These are phyloP conservation scores for Thalassia testudinum DNA, from an alignment of 116 monocot species.

Conservation along the genomic window DNA sequence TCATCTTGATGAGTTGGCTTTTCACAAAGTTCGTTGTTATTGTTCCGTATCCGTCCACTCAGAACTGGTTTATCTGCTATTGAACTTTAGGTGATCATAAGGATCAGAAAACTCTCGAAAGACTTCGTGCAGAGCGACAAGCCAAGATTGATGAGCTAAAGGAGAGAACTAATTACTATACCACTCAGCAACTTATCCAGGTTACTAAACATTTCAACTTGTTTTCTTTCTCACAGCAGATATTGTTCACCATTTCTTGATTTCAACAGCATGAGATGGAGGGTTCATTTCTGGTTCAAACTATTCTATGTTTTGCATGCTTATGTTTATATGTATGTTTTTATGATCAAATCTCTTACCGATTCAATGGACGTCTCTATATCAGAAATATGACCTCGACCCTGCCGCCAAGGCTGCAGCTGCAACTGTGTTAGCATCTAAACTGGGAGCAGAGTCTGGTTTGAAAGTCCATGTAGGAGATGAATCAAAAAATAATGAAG, in stretches of 20 bases:
- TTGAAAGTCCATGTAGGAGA: constrained; percentile 68
- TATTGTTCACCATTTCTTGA: too few relatives aligned
- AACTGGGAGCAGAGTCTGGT: constrained; percentile 71
- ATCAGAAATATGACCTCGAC: constrained; percentile 86
- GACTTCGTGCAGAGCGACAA: constrained; percentile 65
- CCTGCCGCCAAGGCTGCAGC: constrained; percentile 91
- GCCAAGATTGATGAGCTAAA: constrained; percentile 90
- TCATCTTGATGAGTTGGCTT: too few relatives aligned
- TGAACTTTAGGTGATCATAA: constrained; percentile 49
- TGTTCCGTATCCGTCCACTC: too few relatives aligned
- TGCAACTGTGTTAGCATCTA: constrained; percentile 79
- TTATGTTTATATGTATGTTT: too few relatives aligned
- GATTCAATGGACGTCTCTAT: background rate
- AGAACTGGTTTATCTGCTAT: too few relatives aligned
- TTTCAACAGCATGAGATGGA: too few relatives aligned
- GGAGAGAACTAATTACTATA: constrained; percentile 95
- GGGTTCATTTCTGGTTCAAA: too few relatives aligned
- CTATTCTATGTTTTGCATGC: too few relatives aligned
- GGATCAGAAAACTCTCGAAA: constrained; percentile 83
- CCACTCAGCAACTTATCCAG: constrained; percentile 92
- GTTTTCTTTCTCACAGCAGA: background rate
- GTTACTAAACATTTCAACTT: constrained; percentile 14
- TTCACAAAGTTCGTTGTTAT: too few relatives aligned
- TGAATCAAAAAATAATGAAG: constrained; percentile 18
- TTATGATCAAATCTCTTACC: background rate